Conservation (phyloP, 768 basidiomycete species). For the Dacryopinax primogenitus region DNA sequence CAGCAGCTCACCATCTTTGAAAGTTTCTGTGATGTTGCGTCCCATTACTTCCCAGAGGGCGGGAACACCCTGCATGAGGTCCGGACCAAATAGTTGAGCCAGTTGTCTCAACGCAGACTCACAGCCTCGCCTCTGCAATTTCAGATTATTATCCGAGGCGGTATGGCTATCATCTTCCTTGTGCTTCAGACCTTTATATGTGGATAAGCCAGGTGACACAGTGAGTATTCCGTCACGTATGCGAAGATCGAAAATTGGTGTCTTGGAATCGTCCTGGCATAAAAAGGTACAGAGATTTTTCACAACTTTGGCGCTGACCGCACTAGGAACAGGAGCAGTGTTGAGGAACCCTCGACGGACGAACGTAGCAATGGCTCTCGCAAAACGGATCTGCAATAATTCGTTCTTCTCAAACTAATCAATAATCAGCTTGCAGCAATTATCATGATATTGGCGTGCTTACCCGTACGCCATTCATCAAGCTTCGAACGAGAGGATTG, state of each 20-base stretch:
- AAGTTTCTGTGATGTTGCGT: conserved; percentile 57
- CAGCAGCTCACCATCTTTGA: conserved; percentile 44
- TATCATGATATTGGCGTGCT: conserved; percentile 17
- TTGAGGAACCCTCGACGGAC: conserved; percentile 30
- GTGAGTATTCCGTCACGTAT: conserved; percentile 59
- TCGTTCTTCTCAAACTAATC: conserved; percentile 71
- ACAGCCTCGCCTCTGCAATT: conserved; percentile 74
- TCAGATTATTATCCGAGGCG: conserved; percentile 23
- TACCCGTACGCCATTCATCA: conserved; percentile 97
- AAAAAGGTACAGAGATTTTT: conserved; percentile 95
- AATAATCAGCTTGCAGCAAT: not conserved
- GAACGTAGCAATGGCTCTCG: conserved; percentile 73
- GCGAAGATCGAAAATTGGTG: conserved; percentile 67
- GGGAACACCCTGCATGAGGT: conserved; percentile 66
- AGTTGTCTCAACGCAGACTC: conserved; percentile 67
- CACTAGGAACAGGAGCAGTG: not conserved
- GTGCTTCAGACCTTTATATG: conserved; percentile 23
- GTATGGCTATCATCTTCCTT: conserved; percentile 7
- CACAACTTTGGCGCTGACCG: conserved; percentile 64
- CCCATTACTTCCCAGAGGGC: conserved; percentile 93
- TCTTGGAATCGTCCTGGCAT: conserved; percentile 79
- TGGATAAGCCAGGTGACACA: conserved; percentile 35
- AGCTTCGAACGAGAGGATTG: conserved; percentile 88
- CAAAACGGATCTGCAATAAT: conserved; percentile 79
- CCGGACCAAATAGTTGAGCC: conserved; percentile 59